A percentile compares a stretch with the other conserved stretches of the same genome.
phyloP scores from a whole-genome alignment of 73 alveolate genomes.

The Paramecium primaurelia region DNA sequence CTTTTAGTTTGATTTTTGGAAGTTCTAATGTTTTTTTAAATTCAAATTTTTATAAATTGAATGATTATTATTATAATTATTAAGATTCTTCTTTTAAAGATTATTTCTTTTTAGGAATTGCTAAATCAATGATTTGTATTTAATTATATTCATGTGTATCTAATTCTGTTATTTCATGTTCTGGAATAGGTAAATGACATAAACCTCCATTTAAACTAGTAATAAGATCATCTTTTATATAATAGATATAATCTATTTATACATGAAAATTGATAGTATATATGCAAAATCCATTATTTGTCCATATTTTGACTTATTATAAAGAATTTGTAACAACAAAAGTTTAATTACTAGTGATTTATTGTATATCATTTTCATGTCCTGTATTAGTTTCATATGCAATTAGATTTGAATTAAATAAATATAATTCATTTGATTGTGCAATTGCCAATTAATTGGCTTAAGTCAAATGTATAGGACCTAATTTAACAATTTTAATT shows the following conservation, averaged over 20 bases:
- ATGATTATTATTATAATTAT: background rate
- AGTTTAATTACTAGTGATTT: background rate
- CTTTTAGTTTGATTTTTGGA: background rate
- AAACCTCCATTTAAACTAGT: background rate
- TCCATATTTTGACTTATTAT: background rate
- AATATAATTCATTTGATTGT: background rate
- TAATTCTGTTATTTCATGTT: background rate
- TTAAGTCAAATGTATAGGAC: background rate
- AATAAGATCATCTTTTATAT: background rate
- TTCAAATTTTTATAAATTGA: background rate
- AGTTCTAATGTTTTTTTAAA: background rate
- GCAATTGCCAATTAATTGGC: background rate
- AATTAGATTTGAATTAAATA: background rate
- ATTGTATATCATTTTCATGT: background rate
- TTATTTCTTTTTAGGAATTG: background rate
- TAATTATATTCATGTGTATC: background rate
- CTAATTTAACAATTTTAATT: background rate
- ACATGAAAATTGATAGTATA: background rate
- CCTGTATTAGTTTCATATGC: background rate
- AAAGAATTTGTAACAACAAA: background rate
- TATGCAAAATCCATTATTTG: background rate
- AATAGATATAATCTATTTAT: background rate
- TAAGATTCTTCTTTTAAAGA: background rate
- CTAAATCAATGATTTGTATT: background rate
- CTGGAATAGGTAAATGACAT: background rate